Percentiles rank a stretch among this genome's conserved stretches.
Conservation (phyloP, 2,329 filamentous ascomycete species). For the Dichotomopilus funicola region DNA sequence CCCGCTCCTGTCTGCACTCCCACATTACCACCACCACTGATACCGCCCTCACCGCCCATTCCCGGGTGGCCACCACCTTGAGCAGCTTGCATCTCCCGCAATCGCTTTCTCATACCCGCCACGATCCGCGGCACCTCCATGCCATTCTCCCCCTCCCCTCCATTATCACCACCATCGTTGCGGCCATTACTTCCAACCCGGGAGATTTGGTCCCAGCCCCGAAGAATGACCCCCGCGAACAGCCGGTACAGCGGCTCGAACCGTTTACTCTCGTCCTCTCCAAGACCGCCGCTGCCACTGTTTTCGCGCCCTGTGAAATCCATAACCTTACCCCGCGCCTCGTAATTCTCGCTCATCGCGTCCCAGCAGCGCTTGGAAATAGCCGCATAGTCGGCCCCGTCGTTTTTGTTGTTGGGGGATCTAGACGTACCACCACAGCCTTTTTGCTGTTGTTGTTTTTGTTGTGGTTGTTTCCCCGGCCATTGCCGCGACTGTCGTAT, state of each 20-base stretch:
- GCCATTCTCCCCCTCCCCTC: background rate
- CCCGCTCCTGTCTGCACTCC: too few species aligned
- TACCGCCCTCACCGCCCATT: background rate
- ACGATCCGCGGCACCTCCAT: conserved; percentile 6
- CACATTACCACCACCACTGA: background rate
- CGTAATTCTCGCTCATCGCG: conserved; percentile 29
- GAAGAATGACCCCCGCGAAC: conserved; percentile 1
- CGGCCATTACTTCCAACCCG: background rate
- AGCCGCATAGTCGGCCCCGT: too few species aligned
- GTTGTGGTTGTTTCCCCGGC: background rate
- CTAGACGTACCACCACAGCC: too few species aligned
- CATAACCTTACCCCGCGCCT: conserved; percentile 11
- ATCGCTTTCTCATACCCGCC: background rate
- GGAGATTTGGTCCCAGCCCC: conserved; percentile 5
- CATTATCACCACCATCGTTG: background rate
- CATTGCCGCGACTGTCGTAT: background rate
- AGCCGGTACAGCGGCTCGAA: background rate
- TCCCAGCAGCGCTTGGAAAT: conserved; percentile 23
- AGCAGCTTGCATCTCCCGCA: background rate
- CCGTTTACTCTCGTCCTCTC: background rate
- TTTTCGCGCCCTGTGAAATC: background rate
- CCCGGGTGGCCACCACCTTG: background rate
- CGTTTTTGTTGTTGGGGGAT: too few species aligned
- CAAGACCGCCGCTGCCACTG: background rate
- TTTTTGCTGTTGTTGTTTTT: background rate